Percentiles rank a stretch among this genome's conserved stretches.
phyloP scores from a whole-genome alignment of 2,329 filamentous ascomycete species.

The Cryphonectria radicalis region DNA sequence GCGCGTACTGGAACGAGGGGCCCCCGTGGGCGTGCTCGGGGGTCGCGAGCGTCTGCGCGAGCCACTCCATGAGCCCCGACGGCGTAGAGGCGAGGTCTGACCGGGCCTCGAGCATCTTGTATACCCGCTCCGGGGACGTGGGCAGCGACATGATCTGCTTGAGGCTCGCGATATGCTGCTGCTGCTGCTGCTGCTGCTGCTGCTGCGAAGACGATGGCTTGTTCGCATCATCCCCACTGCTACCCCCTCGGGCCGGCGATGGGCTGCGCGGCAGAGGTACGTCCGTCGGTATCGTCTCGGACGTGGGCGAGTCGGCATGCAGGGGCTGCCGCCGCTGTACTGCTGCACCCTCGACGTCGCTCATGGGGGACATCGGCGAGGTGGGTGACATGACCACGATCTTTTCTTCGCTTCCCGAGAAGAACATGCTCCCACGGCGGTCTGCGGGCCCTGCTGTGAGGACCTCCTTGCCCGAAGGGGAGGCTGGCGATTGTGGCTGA shows the following conservation, averaged over 20 bases:
- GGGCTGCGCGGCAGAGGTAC: constrained; percentile 27
- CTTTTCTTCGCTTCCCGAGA: constrained; percentile 53
- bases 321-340: constrained; percentile 34
- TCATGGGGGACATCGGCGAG: constrained; percentile 40
- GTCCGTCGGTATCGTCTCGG: constrained; percentile 2
- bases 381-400: constrained; percentile 39
- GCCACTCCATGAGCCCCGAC: constrained; percentile 71
- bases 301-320: constrained; percentile 10
- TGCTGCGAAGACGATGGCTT: constrained; percentile 9
- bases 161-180: constrained; percentile 60
- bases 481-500: constrained; percentile 51
- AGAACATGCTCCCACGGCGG: constrained; percentile 25
- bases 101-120: constrained; percentile 73
- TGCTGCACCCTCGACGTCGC: constrained; percentile 42
- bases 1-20: constrained; percentile 35
- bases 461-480: constrained; percentile 40
- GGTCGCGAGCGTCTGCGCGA: constrained; percentile 49
- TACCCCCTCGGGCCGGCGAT: constrained; percentile 1
- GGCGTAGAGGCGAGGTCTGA: constrained; percentile 72
- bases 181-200: constrained; percentile 34
- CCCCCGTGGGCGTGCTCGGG: constrained; percentile 52
- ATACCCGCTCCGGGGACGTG: constrained; percentile 69
- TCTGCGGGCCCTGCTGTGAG: constrained; percentile 31
- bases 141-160: constrained; percentile 76
- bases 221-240: background rate